These are phyloP conservation scores for Noccaea caerulescens DNA, from an alignment of 345 rosid genomes.

Conservation along the genomic window DNA sequence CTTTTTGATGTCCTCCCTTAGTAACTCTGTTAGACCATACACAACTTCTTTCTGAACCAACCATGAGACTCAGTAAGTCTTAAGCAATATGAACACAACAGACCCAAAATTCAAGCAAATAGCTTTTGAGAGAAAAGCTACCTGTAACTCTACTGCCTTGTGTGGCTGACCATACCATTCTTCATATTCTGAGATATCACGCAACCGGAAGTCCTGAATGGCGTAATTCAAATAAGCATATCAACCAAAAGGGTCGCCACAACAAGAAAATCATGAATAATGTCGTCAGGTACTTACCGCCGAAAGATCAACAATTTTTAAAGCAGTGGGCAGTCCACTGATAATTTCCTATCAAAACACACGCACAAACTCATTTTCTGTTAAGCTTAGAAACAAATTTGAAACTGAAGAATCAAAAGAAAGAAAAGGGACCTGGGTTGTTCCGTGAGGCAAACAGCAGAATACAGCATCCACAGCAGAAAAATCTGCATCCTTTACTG, in stretches of 20 bases:
- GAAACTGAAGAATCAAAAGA: slow-evolving; percentile 4
- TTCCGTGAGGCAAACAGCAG: slow-evolving; percentile 98
- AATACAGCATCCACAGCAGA: slow-evolving; percentile 85
- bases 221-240: slow-evolving; percentile 20
- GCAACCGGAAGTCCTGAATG: slow-evolving; percentile 73
- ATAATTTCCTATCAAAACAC: slow-evolving; percentile 69
- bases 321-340: slow-evolving; percentile 66
- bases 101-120: background rate
- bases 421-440: slow-evolving; percentile 69
- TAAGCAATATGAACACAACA: slow-evolving; percentile 14
- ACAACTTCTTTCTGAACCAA: slow-evolving; percentile 78
- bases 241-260: background rate
- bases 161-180: slow-evolving; percentile 99
- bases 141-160: slow-evolving; percentile 87
- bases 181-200: slow-evolving; percentile 74
- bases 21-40: slow-evolving; percentile 92
- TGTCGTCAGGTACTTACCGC: slow-evolving; percentile 61
- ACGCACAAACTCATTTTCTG: background rate
- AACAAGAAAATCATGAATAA: background rate
- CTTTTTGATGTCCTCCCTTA: slow-evolving; percentile 62
- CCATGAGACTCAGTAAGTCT: background rate
- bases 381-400: background rate
- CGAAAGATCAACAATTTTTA: slow-evolving; percentile 94
- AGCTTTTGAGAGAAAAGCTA: background rate
- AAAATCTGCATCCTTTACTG: slow-evolving; percentile 81